Conservation (phyloP, 768 basidiomycete genomes). For the Hygrocybe punicea region DNA sequence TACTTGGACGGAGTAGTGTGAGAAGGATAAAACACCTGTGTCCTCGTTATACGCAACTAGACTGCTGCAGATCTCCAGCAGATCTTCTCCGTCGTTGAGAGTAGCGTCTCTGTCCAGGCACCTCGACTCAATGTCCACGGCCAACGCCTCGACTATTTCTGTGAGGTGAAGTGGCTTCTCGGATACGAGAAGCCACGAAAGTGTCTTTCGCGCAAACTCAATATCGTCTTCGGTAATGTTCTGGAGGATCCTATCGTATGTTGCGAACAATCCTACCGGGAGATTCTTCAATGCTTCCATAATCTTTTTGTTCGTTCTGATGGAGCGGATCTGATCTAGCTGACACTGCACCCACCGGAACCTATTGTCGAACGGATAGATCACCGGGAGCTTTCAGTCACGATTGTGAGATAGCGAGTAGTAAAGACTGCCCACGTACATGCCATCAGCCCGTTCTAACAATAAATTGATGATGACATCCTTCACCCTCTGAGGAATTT, state of each 20-base stretch:
- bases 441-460: background rate
- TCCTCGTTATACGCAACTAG: background rate
- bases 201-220: background rate
- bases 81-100: background rate
- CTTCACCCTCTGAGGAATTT: background rate
- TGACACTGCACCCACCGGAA: background rate
- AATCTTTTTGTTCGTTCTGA: constrained; percentile 1
- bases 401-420: background rate
- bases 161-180: background rate
- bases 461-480: background rate
- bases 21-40: background rate
- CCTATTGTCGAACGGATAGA: background rate
- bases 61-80: no score
- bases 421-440: background rate
- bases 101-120: background rate
- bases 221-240: background rate
- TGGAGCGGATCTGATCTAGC: background rate
- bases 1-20: background rate
- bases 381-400: background rate
- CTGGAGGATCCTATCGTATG: no score
- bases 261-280: background rate
- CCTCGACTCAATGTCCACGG: background rate
- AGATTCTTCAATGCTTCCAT: background rate
- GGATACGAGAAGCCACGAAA: background rate
- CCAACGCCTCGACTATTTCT: background rate